These are phyloP conservation scores for Comarum palustre DNA, from an alignment of 306 rosid genomes.

Conservation along the genomic window DNA sequence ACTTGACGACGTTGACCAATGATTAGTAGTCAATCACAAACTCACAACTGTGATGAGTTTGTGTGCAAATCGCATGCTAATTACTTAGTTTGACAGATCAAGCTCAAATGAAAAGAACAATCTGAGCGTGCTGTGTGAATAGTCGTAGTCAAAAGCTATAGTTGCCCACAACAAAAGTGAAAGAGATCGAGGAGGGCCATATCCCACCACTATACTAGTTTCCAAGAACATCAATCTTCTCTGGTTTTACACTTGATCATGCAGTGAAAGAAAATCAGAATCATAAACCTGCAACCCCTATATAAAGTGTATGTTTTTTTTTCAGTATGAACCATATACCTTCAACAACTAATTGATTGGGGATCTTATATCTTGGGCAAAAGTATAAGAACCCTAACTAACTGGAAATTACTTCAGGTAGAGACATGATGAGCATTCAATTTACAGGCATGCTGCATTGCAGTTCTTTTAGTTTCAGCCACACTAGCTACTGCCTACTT, in stretches of 20 bases:
- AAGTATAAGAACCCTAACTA: not conserved
- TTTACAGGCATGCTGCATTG: not conserved
- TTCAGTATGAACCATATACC: not conserved
- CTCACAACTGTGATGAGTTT: not conserved
- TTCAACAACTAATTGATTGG: slow-evolving; percentile 11
- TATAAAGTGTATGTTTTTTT: not conserved
- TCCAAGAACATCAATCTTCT: slow-evolving; percentile 7
- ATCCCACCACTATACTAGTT: not conserved
- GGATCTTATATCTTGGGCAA: not conserved
- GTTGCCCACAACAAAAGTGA: slow-evolving; percentile 8
- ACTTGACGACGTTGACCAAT: not conserved
- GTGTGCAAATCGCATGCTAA: not conserved
- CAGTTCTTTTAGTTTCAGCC: slow-evolving; percentile 2
- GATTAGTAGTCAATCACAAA: not conserved
- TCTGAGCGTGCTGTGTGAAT: not conserved
- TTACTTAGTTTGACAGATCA: not conserved
- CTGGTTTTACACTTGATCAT: not conserved
- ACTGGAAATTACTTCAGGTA: not conserved
- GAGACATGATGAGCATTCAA: slow-evolving; percentile 28
- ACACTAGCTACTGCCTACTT: slow-evolving; percentile 3
- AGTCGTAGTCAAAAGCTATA: slow-evolving; percentile 11
- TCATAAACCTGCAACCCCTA: not conserved
- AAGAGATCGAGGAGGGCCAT: not conserved
- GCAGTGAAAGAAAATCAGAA: not conserved
- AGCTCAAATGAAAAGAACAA: not conserved